Evolutionary conservation across 2,329 filamentous ascomycete genomes (phyloP), one percentile per base, ranked within the genome.

Genomic region (Emmonsiellopsis sp.): DNA sequence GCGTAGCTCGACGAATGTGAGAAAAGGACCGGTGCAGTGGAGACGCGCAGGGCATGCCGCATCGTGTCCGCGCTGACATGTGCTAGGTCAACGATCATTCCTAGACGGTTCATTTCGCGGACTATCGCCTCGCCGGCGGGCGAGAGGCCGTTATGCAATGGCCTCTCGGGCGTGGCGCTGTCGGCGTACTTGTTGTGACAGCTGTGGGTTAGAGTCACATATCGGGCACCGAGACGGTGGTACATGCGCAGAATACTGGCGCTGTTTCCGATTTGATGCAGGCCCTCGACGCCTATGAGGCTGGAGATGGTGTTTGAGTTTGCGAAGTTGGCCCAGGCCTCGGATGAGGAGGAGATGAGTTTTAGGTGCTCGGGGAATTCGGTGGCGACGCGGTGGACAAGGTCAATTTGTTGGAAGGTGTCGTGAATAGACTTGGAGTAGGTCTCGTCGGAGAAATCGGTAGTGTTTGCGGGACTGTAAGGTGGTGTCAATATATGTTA

Each of bases 101-200:
- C 92, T 1, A 96, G 75, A 2, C 92, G 81, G 67, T 96, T 97
- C 91, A 97, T 96, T 74, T 97, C 92, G 37, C 76, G 76, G 44
- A 97, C 76, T 0, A 96, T 72, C 10, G 76, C 67, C 50, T 81
- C 79, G 4, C 92, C 92, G 1, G 78, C 77, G 0, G 78, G 74
- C 55, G 86, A 92, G 1, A 97, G 76, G 2, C 92, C 92, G 68
- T 55, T 80, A 76, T 68, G 70, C 16, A 65, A 55, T 30, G 65
- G 65, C 40, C 65, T 37, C 65, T 71, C 51, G 16, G 65, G 54
- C 50, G 93, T 70, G 2, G 91, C 91, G 3, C 90, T 87, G 67
- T 96, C 92, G 48, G 90, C 89, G 68, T 87, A 96, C 49, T 77
- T 80, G 71, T 95, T 97, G 69, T 94, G 88, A 71, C 91, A 96